Evolutionary conservation across 2,329 filamentous ascomycete species (phyloP).

Genomic region (Fusarium sp.): DNA sequence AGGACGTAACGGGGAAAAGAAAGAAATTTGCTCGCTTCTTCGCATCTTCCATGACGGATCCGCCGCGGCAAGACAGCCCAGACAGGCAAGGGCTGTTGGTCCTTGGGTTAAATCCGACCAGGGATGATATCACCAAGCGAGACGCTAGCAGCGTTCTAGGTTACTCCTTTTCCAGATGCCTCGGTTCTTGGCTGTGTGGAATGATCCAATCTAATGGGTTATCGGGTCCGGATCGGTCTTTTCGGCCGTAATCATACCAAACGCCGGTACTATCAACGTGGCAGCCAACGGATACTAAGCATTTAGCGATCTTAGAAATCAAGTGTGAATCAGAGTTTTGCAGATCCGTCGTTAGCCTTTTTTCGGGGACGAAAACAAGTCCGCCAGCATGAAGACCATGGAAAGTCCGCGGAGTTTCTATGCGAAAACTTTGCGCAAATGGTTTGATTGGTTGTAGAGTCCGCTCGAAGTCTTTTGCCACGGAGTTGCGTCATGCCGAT

Average conservation of each 20-base stretch:
- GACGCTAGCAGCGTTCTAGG: conserved; percentile 12
- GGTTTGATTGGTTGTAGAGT: not conserved
- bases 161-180: conserved; percentile 14
- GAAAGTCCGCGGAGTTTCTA: conserved; percentile 9
- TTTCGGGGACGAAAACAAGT: not conserved
- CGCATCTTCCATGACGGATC: conserved; percentile 19
- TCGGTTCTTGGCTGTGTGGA: conserved; percentile 11
- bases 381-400: not conserved
- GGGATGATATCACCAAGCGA: conserved; percentile 29
- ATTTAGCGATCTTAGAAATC: not conserved
- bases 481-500: conserved; percentile 16
- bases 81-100: conserved; percentile 17
- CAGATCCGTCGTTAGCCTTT: not conserved
- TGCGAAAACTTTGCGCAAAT: conserved; percentile 20
- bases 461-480: not conserved
- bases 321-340: not conserved
- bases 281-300: not conserved
- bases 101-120: conserved; percentile 14
- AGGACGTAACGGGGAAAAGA: conserved; percentile 9
- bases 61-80: conserved; percentile 18
- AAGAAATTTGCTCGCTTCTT: not conserved
- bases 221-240: conserved; percentile 32
- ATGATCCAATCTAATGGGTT: not conserved
- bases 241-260: conserved; percentile 33
- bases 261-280: not conserved